A percentile compares a stretch with the other conserved stretches of the same genome.
These are phyloP conservation scores for Vaccinium darrowii DNA, from an alignment of 148 eudicot species.

Conservation along the genomic window DNA sequence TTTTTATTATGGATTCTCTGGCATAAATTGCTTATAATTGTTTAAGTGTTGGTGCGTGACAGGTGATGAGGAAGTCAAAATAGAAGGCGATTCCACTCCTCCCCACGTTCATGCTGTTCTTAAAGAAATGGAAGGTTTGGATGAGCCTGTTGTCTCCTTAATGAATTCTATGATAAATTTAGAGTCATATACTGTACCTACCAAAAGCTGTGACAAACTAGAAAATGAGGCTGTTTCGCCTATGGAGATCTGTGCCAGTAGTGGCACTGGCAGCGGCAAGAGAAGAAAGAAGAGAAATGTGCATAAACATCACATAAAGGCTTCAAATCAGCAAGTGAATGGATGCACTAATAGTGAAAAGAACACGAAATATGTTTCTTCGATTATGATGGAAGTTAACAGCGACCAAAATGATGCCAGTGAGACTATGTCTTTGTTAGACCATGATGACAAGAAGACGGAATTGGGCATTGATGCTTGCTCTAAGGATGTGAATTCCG, in stretches of 20 bases:
- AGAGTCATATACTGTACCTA: not conserved
- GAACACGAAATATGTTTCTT: not conserved
- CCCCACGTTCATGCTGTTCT: not conserved
- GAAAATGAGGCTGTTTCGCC: not conserved
- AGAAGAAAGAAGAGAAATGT: not conserved
- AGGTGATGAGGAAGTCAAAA: not conserved
- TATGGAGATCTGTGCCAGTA: not conserved
- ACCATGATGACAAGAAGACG: not conserved
- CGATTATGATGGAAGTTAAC: not conserved
- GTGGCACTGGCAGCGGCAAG: not conserved
- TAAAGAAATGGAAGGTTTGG: not conserved
- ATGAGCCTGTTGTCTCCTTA: not conserved
- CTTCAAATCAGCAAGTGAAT: not conserved
- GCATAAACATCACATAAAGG: not conserved
- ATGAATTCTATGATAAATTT: not conserved
- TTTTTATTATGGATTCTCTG: not conserved
- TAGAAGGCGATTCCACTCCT: not conserved
- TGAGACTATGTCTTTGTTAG: not conserved
- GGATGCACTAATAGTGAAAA: not conserved
- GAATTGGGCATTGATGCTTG: not conserved
- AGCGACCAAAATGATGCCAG: not conserved
- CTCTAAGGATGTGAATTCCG: not conserved
- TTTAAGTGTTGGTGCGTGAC: not conserved
- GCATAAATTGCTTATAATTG: not conserved
- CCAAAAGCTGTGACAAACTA: not conserved